Conservation (phyloP, 139 green algal genomes). For the Pseudopediastrum boryanum region DNA sequence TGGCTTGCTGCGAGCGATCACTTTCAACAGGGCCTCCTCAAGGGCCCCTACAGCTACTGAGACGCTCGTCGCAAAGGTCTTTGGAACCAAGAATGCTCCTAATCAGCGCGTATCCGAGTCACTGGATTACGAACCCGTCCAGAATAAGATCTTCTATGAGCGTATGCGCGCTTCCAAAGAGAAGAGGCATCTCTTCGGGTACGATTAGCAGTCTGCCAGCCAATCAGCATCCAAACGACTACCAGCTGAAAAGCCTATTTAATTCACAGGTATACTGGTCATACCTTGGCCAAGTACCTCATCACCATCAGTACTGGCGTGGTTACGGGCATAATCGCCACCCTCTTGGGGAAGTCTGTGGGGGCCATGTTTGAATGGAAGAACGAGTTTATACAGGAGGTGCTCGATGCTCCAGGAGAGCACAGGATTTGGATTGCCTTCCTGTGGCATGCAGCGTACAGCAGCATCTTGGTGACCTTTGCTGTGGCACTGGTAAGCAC, state of each 20-base stretch:
- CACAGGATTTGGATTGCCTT: constrained; percentile 23
- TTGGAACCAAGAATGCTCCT: constrained; percentile 34
- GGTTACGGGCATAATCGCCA: constrained; percentile 68
- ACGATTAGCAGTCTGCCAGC: background rate
- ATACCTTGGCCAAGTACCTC: constrained; percentile 72
- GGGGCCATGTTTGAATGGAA: constrained; percentile 46
- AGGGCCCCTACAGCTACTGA: constrained; percentile 12
- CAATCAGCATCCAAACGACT: background rate
- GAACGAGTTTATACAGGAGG: constrained; percentile 41
- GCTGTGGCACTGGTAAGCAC: constrained; percentile 26
- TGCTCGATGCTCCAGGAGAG: constrained; percentile 26
- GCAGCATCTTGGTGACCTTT: constrained; percentile 31
- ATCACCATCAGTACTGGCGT: constrained; percentile 71
- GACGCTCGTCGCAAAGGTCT: constrained; percentile 29
- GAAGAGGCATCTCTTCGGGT: constrained; percentile 70
- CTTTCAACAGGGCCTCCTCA: too few relatives aligned
- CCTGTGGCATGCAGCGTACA: constrained; percentile 19
- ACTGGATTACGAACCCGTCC: constrained; percentile 69
- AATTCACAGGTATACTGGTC: constrained; percentile 71
- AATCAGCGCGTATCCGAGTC: constrained; percentile 52
- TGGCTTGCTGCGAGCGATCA: too few relatives aligned
- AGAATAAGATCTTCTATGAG: constrained; percentile 68
- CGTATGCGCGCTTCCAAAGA: constrained; percentile 47
- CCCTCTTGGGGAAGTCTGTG: constrained; percentile 45
- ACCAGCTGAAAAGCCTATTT: background rate